phyloP scores from a whole-genome alignment of 177 flowering plant species.

The Vitis hybrid region DNA sequence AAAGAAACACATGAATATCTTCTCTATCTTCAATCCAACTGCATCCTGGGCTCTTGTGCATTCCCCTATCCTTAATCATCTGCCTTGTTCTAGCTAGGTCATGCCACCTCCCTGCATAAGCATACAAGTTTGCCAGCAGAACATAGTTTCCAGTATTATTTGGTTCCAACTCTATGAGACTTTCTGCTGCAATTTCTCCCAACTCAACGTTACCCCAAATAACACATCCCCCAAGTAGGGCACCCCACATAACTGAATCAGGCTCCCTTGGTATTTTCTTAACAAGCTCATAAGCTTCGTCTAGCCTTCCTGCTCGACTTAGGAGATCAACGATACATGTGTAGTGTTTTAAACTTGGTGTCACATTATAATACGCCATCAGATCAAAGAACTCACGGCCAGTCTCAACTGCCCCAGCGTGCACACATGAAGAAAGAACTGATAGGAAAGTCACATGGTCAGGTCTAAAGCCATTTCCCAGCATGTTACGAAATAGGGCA shows the following conservation, averaged over 20 bases:
- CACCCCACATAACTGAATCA: conserved; percentile 67
- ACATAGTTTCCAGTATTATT: conserved; percentile 54
- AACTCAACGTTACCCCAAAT: conserved; percentile 43
- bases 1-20: conserved; percentile 57
- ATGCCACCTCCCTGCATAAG: conserved; percentile 55
- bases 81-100: conserved; percentile 55
- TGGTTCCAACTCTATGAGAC: conserved; percentile 56
- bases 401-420: conserved; percentile 52
- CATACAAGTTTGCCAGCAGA: conserved; percentile 64
- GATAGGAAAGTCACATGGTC: conserved; percentile 68
- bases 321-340: conserved; percentile 74
- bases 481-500: conserved; percentile 46
- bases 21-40: conserved; percentile 73
- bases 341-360: conserved; percentile 65
- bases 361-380: conserved; percentile 44
- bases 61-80: conserved; percentile 43
- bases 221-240: conserved; percentile 67
- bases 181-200: conserved; percentile 60
- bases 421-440: conserved; percentile 66
- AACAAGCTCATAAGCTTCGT: conserved; percentile 51
- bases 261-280: conserved; percentile 42
- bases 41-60: conserved; percentile 75
- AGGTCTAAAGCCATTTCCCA: conserved; percentile 43
- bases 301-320: conserved; percentile 57
- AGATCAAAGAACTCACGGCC: conserved; percentile 46